A percentile compares a stretch with the other conserved stretches of the same genome.
phyloP scores from a whole-genome alignment of 805 yeast genomes.

The Diddensiella transvaalensis region DNA sequence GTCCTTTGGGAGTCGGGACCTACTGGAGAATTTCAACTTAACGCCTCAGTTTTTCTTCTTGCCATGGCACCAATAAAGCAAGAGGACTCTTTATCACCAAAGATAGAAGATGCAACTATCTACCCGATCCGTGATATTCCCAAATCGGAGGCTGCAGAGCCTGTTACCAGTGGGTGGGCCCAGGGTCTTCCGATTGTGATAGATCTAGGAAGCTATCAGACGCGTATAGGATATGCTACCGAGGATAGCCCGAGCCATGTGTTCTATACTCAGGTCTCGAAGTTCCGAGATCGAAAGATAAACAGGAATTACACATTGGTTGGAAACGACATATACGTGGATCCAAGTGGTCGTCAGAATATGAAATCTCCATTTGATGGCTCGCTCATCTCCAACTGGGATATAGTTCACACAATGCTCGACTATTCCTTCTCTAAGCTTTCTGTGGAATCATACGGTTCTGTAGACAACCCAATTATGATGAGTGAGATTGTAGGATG shows the following conservation, averaged over 20 bases:
- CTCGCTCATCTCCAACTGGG: constrained; percentile 87
- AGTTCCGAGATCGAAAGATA: constrained; percentile 75
- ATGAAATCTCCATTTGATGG: constrained; percentile 86
- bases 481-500: constrained; percentile 75
- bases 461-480: constrained; percentile 73
- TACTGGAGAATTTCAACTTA: too few relatives aligned
- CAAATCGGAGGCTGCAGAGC: constrained; percentile 31
- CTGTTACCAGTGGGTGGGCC: constrained; percentile 49
- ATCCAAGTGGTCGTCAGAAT: constrained; percentile 62
- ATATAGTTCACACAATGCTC: constrained; percentile 71
- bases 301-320: constrained; percentile 55
- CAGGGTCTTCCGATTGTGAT: constrained; percentile 73
- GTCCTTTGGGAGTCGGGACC: background rate
- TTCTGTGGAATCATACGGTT: constrained; percentile 53
- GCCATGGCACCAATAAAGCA: background rate
- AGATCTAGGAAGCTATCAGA: constrained; percentile 70
- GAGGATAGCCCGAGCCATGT: constrained; percentile 46
- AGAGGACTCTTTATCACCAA: background rate
- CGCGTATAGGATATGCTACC: constrained; percentile 37
- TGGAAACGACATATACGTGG: constrained; percentile 79
- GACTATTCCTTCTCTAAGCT: constrained; percentile 82
- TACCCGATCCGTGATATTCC: constrained; percentile 30
- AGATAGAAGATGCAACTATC: constrained; percentile 9
- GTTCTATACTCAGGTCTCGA: constrained; percentile 67
- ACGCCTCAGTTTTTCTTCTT: too few relatives aligned